Evolutionary conservation across 352 stramenopile genomes (phyloP), one percentile per base, ranked within the genome.

Genomic region (Achlya hypogyna): DNA sequence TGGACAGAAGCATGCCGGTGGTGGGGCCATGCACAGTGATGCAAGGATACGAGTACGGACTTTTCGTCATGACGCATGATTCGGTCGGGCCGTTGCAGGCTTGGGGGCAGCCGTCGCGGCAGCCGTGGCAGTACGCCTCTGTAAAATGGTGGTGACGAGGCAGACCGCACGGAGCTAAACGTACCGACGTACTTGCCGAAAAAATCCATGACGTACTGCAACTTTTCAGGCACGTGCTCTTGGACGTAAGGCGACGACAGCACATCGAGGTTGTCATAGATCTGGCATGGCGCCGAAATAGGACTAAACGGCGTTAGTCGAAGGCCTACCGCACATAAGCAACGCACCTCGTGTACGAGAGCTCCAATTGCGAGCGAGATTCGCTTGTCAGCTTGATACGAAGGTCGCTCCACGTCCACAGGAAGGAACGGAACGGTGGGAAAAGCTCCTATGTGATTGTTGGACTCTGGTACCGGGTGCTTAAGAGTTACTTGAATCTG

Each of bases 341-440:
- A 35, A 22, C 43, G 9, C 66, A 53, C 25, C 16, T 52, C 22
- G 12, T 49, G 25, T 29, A 67, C 71, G 10, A 71, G 86, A 81
- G 76, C 65, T n/a, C 74, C 66, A 58, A 78, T 87, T 5, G 72
- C 74, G 35, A 88, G 87, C n/a, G 74, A 71, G 16, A 91, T 68
- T 27, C 81, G 73, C 51, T 87, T 49, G 32, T 79, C 59, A 91
- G 71, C 27, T 86, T 73, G 23, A 88, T 79, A 43, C 82, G 82
- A 32, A 93, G 64, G 54, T 93, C 73, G 49, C 75, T 93, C 82
- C 84, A 93, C 1, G 78, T 78, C 82, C 82, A 93, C 32, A 91
- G 89, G 35, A 90, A 75, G 43, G 80, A 72, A 2, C 76, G 78
- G 42, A 93, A 72, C 8, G 78, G 78, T 74, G 77, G 86, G 28